These are phyloP conservation scores for Fagopyrum homotropicum DNA, from an alignment of 148 eudicot species.

Conservation along the genomic window DNA sequence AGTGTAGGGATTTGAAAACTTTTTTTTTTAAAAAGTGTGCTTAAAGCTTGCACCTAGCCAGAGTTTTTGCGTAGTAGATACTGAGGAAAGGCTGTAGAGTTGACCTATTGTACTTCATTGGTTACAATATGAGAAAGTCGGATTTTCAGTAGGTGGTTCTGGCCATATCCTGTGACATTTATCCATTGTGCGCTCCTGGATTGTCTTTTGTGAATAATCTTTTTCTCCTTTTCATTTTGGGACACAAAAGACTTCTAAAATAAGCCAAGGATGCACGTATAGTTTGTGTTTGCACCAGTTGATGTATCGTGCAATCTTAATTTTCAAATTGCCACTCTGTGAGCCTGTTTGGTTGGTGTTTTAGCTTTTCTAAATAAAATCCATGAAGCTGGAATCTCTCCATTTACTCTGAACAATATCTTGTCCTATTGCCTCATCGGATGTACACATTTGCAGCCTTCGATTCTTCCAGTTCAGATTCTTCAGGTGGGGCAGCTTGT, in stretches of 20 bases:
- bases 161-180: background rate
- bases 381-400: background rate
- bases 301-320: background rate
- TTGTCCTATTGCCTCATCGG: background rate
- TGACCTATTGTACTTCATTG: background rate
- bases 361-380: background rate
- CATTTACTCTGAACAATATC: background rate
- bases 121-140: no score
- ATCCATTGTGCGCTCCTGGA: background rate
- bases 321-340: background rate
- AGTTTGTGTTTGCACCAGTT: background rate
- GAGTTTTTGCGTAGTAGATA: background rate
- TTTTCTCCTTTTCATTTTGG: background rate
- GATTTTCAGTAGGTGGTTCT: no score
- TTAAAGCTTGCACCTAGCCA: background rate
- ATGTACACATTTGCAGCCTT: conserved; percentile 55
- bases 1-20: background rate
- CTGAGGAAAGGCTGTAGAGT: background rate
- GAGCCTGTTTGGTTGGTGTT: background rate
- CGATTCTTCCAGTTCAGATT: conserved; percentile 89
- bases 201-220: background rate
- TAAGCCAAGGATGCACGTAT: background rate
- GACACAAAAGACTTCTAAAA: background rate
- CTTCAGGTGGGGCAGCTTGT: conserved; percentile 83
- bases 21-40: background rate